These are phyloP conservation scores for Metarhizium sp. DNA, from an alignment of 2,329 filamentous ascomycete genomes.

Conservation along the genomic window DNA sequence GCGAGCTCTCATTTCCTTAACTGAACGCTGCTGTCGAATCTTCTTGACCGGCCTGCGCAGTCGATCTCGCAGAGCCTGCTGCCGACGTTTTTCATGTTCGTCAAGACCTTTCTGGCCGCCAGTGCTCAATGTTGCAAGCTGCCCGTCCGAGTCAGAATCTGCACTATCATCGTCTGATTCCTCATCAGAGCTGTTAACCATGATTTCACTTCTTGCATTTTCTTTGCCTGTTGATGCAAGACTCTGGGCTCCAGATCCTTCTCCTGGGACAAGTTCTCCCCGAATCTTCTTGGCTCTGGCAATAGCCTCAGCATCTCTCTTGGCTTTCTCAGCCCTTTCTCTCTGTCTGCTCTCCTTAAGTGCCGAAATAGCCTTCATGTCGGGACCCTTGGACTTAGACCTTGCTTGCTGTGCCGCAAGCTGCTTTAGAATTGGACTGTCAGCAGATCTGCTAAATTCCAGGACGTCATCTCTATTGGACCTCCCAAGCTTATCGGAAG, in stretches of 20 bases:
- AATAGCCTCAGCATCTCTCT: slow-evolving; percentile 61
- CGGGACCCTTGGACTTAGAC: slow-evolving; percentile 20
- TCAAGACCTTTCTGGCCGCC: slow-evolving; percentile 39
- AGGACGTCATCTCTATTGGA: slow-evolving; percentile 38
- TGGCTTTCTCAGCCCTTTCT: slow-evolving; percentile 66
- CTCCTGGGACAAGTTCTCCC: slow-evolving; percentile 41
- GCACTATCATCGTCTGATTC: slow-evolving; percentile 60
- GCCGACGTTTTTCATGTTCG: slow-evolving; percentile 35
- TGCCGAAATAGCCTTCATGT: slow-evolving; percentile 28
- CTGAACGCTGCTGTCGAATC: slow-evolving; percentile 66
- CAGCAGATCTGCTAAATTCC: slow-evolving; percentile 36
- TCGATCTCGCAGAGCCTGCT: slow-evolving; percentile 41
- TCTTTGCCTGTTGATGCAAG: slow-evolving; percentile 71
- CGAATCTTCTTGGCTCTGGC: slow-evolving; percentile 50
- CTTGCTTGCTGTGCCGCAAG: slow-evolving; percentile 29
- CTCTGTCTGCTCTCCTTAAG: slow-evolving; percentile 64
- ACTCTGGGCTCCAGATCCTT: slow-evolving; percentile 68
- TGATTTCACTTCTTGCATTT: slow-evolving; percentile 75
- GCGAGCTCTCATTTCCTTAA: slow-evolving; percentile 89
- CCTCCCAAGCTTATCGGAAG: slow-evolving; percentile 15
- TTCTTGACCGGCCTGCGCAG: slow-evolving; percentile 73
- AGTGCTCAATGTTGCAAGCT: slow-evolving; percentile 38
- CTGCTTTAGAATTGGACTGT: slow-evolving; percentile 37
- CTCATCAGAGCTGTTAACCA: slow-evolving; percentile 78
- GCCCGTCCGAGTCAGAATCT: slow-evolving; percentile 40